Conservation (phyloP, 1,139 yeast genomes). For the Pichia sp. region DNA sequence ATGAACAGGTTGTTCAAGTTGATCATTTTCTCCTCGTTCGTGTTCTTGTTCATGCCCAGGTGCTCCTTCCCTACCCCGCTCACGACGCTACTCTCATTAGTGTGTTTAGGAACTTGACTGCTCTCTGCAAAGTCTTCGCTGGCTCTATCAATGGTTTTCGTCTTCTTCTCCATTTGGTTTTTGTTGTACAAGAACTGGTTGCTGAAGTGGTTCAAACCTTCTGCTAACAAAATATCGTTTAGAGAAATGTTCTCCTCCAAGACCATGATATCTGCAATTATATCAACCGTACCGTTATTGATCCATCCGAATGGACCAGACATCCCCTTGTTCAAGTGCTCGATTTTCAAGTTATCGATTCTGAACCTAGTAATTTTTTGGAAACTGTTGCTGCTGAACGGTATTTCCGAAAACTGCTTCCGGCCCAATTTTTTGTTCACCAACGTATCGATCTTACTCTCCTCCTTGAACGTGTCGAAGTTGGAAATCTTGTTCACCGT, state of each 20-base stretch:
- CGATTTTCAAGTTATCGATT: conserved; percentile 79
- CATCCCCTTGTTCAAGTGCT: conserved; percentile 84
- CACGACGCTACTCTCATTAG: background rate
- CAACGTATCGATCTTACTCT: conserved; percentile 25
- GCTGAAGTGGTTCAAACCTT: conserved; percentile 14
- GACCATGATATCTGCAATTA: conserved; percentile 83
- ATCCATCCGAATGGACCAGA: conserved; percentile 99
- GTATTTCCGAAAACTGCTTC: conserved; percentile 17
- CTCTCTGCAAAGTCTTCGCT: background rate
- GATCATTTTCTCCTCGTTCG: conserved; percentile 28
- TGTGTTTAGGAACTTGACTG: background rate
- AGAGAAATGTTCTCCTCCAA: conserved; percentile 51
- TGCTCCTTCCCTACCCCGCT: background rate
- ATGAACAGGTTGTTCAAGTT: conserved; percentile 41
- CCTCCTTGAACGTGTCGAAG: conserved; percentile 40
- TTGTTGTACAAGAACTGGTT: conserved; percentile 13
- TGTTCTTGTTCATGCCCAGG: conserved; percentile 14
- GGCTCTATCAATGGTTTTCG: no score
- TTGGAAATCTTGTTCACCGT: conserved; percentile 80
- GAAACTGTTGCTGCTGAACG: conserved; percentile 37
- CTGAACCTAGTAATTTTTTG: conserved; percentile 71
- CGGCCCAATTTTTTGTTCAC: conserved; percentile 22
- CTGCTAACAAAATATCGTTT: conserved; percentile 11
- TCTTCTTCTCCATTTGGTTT: background rate
- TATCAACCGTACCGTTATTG: conserved; percentile 83